Base-by-base conservation (phyloP, 805 yeast genomes). In the Metschnikowia bowlesiae region DNA sequence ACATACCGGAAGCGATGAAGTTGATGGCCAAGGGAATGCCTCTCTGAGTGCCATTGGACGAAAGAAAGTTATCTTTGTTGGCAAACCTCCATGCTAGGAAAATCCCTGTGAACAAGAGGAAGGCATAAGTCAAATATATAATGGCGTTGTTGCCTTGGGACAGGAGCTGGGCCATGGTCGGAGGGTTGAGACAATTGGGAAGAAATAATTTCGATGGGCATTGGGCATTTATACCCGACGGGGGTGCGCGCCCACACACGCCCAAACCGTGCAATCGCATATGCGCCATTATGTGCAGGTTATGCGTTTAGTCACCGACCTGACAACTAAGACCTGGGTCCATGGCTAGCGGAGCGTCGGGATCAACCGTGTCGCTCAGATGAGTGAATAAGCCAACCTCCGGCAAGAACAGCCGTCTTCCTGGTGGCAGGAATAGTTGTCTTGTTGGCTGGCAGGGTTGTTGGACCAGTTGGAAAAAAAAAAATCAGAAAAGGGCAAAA, bases 1-100 rank as follows among this genome's bases (percentile, higher is more conserved):
- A 84, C 87, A 72, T 75, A 80, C 96, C 96, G 57, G 95, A 84
- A 46, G 97, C 97, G 48, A 91, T 82, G 64, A 91, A 91, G 66
- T 91, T 91, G 53, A 91, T 74, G 1, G 96, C 87, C 58, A 91
- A 71, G 0, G 96, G 96, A 13, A 89, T 33, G 29, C 89, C 95
- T 40, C 75, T 75, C 60, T 87, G 91, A 0, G 96, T 82, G 10
- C 94, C 85, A 68, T 90, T 88, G 3, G 91, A 84, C 2, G 90
- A 77, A 48, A 90, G 68, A 62, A 87, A 91, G 6, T 82, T 77
- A 38, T 76, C 73, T 40, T 73, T 70, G 46, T 78, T 73, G 35
- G 76, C 75, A 54, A 67, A 77, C 71, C 77, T 85, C 62, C 75
- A 60, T 0, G 96, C 96, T 34, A 74, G 58, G 46, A 64, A 64